phyloP scores from a whole-genome alignment of 2,329 filamentous ascomycete species.

The Botrytis fragariae region DNA sequence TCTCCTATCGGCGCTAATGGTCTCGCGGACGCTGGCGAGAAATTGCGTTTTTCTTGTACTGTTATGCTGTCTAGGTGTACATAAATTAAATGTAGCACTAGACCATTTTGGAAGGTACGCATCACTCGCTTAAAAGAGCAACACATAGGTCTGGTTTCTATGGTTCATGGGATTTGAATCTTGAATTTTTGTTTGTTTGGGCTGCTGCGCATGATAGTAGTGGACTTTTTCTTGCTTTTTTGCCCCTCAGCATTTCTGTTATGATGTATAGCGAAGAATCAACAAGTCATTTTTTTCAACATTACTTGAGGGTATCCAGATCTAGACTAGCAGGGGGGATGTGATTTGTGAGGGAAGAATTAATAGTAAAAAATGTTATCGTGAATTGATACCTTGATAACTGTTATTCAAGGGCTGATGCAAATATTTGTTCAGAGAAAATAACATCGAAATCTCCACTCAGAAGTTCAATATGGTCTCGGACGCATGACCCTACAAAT shows the following conservation, averaged over 20 bases:
- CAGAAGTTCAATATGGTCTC: neutral
- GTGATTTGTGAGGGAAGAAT: too few relatives aligned
- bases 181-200: neutral
- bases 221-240: neutral
- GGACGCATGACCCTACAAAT: neutral
- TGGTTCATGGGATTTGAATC: neutral
- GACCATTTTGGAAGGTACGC: fast-evolving
- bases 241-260: neutral
- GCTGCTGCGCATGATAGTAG: neutral
- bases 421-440: neutral
- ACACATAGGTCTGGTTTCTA: neutral
- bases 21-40: neutral
- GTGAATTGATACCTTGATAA: neutral
- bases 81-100: neutral
- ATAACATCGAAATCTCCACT: fast-evolving
- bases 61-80: neutral
- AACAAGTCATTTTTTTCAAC: neutral
- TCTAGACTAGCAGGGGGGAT: neutral
- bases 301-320: neutral
- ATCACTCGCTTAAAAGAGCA: neutral
- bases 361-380: neutral
- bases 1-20: neutral
- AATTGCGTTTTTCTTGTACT: neutral
- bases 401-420: neutral
- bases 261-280: neutral